Evolutionary conservation across 148 eudicot genomes (phyloP), one percentile per base, ranked within the genome.

Genomic region (Fallopia convolvulus): DNA sequence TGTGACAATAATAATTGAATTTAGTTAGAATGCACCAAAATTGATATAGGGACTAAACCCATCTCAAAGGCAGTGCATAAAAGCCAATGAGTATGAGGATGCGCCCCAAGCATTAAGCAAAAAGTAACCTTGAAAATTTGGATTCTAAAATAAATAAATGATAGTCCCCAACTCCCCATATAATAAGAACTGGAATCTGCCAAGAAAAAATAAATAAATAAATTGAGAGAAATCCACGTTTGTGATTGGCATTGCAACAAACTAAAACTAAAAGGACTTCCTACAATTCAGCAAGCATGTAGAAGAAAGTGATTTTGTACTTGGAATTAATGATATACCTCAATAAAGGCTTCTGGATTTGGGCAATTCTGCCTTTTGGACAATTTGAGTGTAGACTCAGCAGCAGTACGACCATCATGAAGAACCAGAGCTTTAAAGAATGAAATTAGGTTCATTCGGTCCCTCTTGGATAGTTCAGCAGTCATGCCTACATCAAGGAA

Each of bases 401-500:
- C 98, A 82, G 92, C 97, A 74, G 89, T 77, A 60, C 83, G 91
- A 32, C 97, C 97, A 87, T 93, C 95, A 77, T 77, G 84, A 80
- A 86, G 85, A 8, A 89, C 95, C 70, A 91, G 89, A 60, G 95
- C 97, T 90, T 91, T 91, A 75, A 93, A 93, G 79, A 90, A 93
- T 80, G 89, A 93, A 30, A 93, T 56, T 49, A 93, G 82, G 77
- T 84, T 88, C 68, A 70, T 55, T 75, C 87, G 76, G 79, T 93
- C 98, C 70, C 76, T 86, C 77, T 83, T 87, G 70, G 90, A 86
- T 58, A 93, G 96, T 85, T 93, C 98, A 78, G 93, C 96, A 79
- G 98, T 93, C 98, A 91, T 91, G 78, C 98, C 98, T 21, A 93
- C 98, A 71, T 93, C 98, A 73, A 93, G 89, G 83, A 93, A 89